Percentiles rank a stretch among this genome's conserved stretches.
Conservation (phyloP, 805 yeast genomes). For the Zygoascus biomembranicola region DNA sequence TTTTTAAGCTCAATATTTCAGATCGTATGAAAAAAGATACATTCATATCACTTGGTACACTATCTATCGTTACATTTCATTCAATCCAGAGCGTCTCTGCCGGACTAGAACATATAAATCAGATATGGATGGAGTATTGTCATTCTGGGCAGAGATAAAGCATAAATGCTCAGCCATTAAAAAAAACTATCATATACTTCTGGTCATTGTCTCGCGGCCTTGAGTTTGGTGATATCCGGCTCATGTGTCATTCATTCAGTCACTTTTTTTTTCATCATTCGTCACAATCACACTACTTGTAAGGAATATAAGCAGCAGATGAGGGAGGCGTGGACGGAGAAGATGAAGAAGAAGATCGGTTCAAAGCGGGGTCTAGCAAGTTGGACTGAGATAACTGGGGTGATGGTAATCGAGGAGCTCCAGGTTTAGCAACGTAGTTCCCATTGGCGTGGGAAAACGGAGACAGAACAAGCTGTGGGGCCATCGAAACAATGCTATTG, state of each 20-base stretch:
- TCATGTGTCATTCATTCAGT: too few species aligned
- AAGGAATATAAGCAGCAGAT: not conserved
- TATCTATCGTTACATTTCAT: not conserved
- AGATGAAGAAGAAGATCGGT: not conserved
- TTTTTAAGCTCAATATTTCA: not conserved
- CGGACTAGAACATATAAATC: not conserved
- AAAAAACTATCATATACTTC: too few species aligned
- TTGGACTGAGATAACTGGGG: constrained; percentile 6
- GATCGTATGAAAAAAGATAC: not conserved
- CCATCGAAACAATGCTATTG: not conserved
- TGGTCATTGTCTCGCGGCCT: too few species aligned
- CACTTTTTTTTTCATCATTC: not conserved
- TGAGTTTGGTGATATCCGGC: too few species aligned
- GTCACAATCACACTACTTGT: not conserved
- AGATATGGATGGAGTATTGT: too few species aligned
- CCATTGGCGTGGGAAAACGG: not conserved
- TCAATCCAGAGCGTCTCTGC: not conserved
- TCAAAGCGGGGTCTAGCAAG: not conserved
- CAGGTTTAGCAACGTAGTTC: not conserved
- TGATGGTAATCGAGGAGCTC: constrained; percentile 1
- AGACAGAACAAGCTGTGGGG: not conserved
- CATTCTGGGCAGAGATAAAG: too few species aligned
- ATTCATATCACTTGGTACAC: not conserved
- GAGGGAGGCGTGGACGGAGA: not conserved
- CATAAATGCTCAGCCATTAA: too few species aligned